Percentiles rank a stretch among this genome's conserved stretches.
These are phyloP conservation scores for Podospora comata DNA, from an alignment of 495 filamentous ascomycete species.

Conservation along the genomic window DNA sequence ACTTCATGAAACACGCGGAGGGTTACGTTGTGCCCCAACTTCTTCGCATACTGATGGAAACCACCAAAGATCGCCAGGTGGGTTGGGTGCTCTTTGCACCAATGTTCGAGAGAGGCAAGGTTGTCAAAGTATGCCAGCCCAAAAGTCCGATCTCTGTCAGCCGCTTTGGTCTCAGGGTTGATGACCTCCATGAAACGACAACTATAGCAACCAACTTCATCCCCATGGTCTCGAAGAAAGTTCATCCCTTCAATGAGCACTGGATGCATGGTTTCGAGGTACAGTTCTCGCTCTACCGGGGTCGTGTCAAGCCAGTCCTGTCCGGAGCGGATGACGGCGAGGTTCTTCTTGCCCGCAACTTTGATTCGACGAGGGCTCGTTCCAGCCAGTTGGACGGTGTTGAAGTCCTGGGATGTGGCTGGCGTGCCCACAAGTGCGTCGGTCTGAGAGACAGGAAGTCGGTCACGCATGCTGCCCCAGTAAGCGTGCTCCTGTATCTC, in stretches of 20 bases:
- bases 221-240: too few relatives aligned
- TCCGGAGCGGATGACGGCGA: neutral
- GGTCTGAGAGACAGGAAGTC: slow-evolving; percentile 29
- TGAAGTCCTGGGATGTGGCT: neutral
- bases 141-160: slow-evolving; percentile 33
- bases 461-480: slow-evolving; percentile 37
- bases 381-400: neutral
- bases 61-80: slow-evolving; percentile 37
- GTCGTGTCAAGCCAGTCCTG: neutral
- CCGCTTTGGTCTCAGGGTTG: slow-evolving; percentile 7
- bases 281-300: neutral
- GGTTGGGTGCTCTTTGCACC: slow-evolving; percentile 34
- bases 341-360: neutral
- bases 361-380: too few relatives aligned
- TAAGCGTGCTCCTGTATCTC: slow-evolving; percentile 31
- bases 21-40: too few relatives aligned
- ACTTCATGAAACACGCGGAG: slow-evolving; percentile 40
- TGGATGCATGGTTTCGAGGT: neutral
- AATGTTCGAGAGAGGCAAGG: slow-evolving; percentile 32
- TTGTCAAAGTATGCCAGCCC: slow-evolving; percentile 37
- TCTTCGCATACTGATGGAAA: slow-evolving; percentile 31
- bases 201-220: too few relatives aligned
- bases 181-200: too few relatives aligned
- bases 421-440: slow-evolving; percentile 23
- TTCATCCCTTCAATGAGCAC: too few relatives aligned